phyloP scores from a whole-genome alignment of 2,329 filamentous ascomycete genomes.

The Alternaria ventricosa region DNA sequence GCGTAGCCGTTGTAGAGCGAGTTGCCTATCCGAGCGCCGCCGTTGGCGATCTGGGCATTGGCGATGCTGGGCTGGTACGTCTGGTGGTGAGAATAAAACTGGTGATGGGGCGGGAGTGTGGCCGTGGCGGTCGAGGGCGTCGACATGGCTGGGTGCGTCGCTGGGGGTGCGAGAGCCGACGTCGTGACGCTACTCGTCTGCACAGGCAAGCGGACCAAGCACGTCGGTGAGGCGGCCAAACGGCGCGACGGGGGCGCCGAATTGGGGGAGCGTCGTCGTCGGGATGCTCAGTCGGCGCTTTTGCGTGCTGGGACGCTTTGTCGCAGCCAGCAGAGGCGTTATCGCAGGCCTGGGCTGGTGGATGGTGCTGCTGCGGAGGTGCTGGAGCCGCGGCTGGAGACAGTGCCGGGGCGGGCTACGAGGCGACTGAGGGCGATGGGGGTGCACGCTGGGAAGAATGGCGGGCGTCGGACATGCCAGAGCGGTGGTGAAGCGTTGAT shows the following conservation, averaged over 20 bases:
- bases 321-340: slow-evolving; percentile 28
- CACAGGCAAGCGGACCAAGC: slow-evolving; percentile 24
- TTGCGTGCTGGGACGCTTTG: slow-evolving; percentile 20
- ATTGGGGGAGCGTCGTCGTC: slow-evolving; percentile 15
- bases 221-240: slow-evolving; percentile 21
- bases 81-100: slow-evolving; percentile 51
- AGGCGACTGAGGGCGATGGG: slow-evolving; percentile 3
- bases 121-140: slow-evolving; percentile 54
- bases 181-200: slow-evolving; percentile 37
- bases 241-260: slow-evolving; percentile 11
- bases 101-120: slow-evolving; percentile 49
- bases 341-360: slow-evolving; percentile 31
- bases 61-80: slow-evolving; percentile 41
- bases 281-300: slow-evolving; percentile 15
- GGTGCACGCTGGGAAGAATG: slow-evolving; percentile 27
- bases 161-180: slow-evolving; percentile 32
- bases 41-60: slow-evolving; percentile 46
- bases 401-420: slow-evolving; percentile 17
- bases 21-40: slow-evolving; percentile 42
- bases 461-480: slow-evolving; percentile 24
- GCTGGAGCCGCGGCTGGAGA: slow-evolving; percentile 29
- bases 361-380: slow-evolving; percentile 29
- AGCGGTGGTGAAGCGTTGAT: slow-evolving; percentile 8
- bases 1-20: slow-evolving; percentile 50
- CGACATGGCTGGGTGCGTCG: slow-evolving; percentile 45